These are phyloP conservation scores for Eucalyptus sideroxylon DNA, from an alignment of 345 rosid genomes.

Conservation along the genomic window DNA sequence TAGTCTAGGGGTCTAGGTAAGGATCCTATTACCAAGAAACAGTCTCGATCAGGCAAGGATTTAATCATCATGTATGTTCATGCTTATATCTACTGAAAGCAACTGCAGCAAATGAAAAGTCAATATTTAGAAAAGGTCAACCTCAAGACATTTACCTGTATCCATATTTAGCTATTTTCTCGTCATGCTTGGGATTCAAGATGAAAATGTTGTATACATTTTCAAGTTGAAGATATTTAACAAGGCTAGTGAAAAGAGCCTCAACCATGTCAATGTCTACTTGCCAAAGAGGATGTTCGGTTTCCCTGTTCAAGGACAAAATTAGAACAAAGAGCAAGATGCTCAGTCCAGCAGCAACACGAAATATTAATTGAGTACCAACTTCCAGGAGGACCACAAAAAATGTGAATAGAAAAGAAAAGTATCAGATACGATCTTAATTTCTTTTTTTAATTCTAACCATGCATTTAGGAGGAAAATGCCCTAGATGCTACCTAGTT, in stretches of 20 bases:
- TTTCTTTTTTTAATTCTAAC: neutral
- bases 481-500: neutral
- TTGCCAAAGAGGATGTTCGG: constrained; percentile 57
- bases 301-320: constrained; percentile 32
- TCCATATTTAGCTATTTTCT: constrained; percentile 60
- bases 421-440: neutral
- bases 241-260: constrained; percentile 74
- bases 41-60: neutral
- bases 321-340: neutral
- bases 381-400: neutral
- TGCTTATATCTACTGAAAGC: neutral
- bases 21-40: neutral
- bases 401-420: neutral
- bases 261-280: constrained; percentile 87
- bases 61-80: neutral
- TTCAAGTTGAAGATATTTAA: constrained; percentile 78
- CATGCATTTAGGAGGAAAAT: neutral
- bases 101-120: neutral
- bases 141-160: constrained; percentile 46
- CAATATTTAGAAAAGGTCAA: neutral
- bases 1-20: neutral
- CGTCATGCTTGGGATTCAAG: constrained; percentile 61
- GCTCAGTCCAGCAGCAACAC: neutral
- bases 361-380: neutral
- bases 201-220: constrained; percentile 81